Conservation (phyloP, 129 eudicot species). For the Dittrichia graveolens region DNA sequence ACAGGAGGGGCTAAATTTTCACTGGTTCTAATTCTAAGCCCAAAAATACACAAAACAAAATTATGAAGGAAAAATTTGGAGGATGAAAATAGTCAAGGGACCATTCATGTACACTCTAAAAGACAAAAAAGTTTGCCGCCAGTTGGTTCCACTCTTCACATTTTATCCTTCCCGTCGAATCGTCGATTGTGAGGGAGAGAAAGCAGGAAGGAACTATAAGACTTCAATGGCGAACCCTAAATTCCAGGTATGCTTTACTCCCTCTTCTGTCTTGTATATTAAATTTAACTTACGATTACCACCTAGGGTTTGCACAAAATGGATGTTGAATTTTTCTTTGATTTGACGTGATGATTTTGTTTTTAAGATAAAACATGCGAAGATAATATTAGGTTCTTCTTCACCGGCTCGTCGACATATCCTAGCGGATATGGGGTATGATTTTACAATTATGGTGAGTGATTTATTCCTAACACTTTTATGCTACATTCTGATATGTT, state of each 20-base stretch:
- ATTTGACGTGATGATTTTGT: constrained; percentile 26
- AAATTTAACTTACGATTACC: background rate
- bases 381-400: constrained; percentile 90
- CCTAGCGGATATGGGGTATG: constrained; percentile 81
- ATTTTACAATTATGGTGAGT: constrained; percentile 74
- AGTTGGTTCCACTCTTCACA: constrained; percentile 32
- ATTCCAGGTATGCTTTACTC: constrained; percentile 40
- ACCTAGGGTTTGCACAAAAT: background rate
- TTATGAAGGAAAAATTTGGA: background rate
- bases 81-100: constrained; percentile 14
- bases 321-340: background rate
- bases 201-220: constrained; percentile 11
- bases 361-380: constrained; percentile 31
- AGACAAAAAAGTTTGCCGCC: constrained; percentile 32
- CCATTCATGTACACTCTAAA: constrained; percentile 8
- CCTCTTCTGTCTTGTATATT: no score
- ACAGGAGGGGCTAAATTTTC: no score
- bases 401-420: constrained; percentile 75
- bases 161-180: constrained; percentile 26
- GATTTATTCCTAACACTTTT: background rate
- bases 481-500: background rate
- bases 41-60: no score
- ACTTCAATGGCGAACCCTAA: constrained; percentile 42
- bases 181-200: constrained; percentile 29
- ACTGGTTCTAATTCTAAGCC: no score